A percentile compares a stretch with the other conserved stretches of the same genome.
Evolutionary conservation across 495 filamentous ascomycete genomes (phyloP).

Genomic region (Penicillium alfredii): DNA sequence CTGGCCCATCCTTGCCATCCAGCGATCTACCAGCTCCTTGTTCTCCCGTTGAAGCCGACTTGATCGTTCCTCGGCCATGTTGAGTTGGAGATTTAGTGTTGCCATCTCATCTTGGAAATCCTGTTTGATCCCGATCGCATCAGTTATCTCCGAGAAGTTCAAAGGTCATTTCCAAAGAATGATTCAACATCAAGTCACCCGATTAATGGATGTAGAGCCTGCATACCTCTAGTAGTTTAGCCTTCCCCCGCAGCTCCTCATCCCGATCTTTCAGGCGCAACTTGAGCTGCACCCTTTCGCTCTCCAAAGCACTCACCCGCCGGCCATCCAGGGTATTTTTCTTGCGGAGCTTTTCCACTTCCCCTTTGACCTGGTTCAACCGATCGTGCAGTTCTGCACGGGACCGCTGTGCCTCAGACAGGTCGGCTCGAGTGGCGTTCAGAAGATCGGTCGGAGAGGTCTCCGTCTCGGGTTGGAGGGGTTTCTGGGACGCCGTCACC

Average conservation of each 20-base stretch:
- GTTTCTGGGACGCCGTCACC: slow-evolving; percentile 20
- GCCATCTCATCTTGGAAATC: slow-evolving; percentile 89
- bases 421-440: slow-evolving; percentile 52
- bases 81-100: slow-evolving; percentile 76
- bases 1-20: slow-evolving; percentile 79
- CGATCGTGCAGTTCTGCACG: slow-evolving; percentile 58
- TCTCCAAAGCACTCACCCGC: slow-evolving; percentile 53
- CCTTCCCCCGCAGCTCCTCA: slow-evolving; percentile 78
- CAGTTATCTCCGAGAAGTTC: not conserved
- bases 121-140: slow-evolving; percentile 28
- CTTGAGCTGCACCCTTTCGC: slow-evolving; percentile 55
- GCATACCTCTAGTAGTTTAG: slow-evolving; percentile 66
- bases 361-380: slow-evolving; percentile 52
- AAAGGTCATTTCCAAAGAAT: not conserved
- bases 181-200: not conserved
- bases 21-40: slow-evolving; percentile 78
- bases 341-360: slow-evolving; percentile 53
- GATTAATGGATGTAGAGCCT: too few species aligned
- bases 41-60: slow-evolving; percentile 74
- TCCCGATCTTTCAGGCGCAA: slow-evolving; percentile 70
- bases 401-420: slow-evolving; percentile 69
- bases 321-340: slow-evolving; percentile 50
- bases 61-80: slow-evolving; percentile 69
- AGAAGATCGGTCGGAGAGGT: slow-evolving; percentile 31
- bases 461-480: slow-evolving; percentile 13